Conservation (phyloP, 768 basidiomycete genomes). For the Coprinellus aureogranulatus region DNA sequence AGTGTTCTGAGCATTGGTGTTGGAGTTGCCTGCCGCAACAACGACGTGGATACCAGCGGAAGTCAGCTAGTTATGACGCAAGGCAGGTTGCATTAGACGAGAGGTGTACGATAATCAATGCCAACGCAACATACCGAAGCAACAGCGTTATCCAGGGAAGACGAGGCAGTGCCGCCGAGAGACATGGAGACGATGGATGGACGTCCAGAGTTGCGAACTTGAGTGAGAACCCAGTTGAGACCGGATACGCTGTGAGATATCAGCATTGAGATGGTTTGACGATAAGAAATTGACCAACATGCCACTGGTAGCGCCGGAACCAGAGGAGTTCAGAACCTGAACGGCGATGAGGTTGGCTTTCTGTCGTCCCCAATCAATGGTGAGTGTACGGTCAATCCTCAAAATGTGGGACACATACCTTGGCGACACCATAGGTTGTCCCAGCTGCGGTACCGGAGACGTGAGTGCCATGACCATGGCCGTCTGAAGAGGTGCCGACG, state of each 20-base stretch:
- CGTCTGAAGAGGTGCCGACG: constrained; percentile 28
- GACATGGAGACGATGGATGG: constrained; percentile 34
- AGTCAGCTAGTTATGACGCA: constrained; percentile 14
- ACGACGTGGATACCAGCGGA: constrained; percentile 28
- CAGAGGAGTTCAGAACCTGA: constrained; percentile 37
- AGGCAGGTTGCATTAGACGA: no score
- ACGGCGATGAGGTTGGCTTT: constrained; percentile 36
- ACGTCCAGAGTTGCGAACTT: constrained; percentile 15
- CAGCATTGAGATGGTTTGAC: neutral
- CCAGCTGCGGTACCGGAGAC: constrained; percentile 26
- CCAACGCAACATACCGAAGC: constrained; percentile 1
- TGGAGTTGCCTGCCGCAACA: constrained; percentile 31
- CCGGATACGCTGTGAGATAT: constrained; percentile 21
- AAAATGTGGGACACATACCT: neutral
- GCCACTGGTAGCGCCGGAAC: constrained; percentile 15
- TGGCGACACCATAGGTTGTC: constrained; percentile 23
- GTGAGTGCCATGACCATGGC: constrained; percentile 40
- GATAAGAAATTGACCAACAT: constrained; percentile 13
- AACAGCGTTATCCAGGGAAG: constrained; percentile 31
- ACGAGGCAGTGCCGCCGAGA: constrained; percentile 26
- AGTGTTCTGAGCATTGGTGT: constrained; percentile 22
- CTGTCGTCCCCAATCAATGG: neutral
- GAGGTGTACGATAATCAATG: no score
- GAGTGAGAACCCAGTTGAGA: constrained; percentile 26
- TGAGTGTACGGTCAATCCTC: no score